Evolutionary conservation across 495 filamentous ascomycete genomes (phyloP), one percentile per base, ranked within the genome.

Genomic region (Astrothelium subdiscretum): DNA sequence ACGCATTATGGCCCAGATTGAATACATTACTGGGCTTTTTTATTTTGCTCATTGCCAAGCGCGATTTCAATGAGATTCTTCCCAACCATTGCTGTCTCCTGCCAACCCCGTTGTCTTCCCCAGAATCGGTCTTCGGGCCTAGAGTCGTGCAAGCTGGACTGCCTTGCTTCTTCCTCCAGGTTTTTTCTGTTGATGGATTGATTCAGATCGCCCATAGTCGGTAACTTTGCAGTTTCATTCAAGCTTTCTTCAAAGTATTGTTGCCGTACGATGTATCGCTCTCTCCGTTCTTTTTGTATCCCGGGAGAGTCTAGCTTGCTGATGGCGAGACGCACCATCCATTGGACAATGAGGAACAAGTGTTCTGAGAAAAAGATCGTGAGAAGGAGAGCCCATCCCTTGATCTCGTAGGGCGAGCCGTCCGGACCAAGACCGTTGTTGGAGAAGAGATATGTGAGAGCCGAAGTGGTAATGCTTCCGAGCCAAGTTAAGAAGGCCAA

Each of bases 401-500:
- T 83, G 67, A 97, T 90, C 22, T 83, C 80, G 32, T 79, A 80
- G 0, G 86, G 87, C 6, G 75, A 79, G 32, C 86, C 79, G 61
- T 82, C 80, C 2, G 83, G 83, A 0, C 82, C 83, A 2, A 82
- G 65, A 6, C 80, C 80, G 32, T 81, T 74, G 63, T 85, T 84
- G 64, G 85, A 83, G 76, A 96, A 97, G 63, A 98, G 82, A 72
- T 92, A 97, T 0, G 95, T 84, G 0, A 98, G 76, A 0, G 90
- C 91, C 0, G 91, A 82, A 43, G 85, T 88, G 20, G 89, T 91
- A 64, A 97, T 79, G 67, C 86, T 92, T 59, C 94, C 94, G 4
- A 95, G 78, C 94, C 94, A 98, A 12, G 91, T 84, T 2, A 97
- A 74, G 74, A 98, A 95, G 1, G 85, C 85, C 2, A 98, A 79